These are phyloP conservation scores for Cercophora sp. DNA, from an alignment of 495 filamentous ascomycete species.

Conservation along the genomic window DNA sequence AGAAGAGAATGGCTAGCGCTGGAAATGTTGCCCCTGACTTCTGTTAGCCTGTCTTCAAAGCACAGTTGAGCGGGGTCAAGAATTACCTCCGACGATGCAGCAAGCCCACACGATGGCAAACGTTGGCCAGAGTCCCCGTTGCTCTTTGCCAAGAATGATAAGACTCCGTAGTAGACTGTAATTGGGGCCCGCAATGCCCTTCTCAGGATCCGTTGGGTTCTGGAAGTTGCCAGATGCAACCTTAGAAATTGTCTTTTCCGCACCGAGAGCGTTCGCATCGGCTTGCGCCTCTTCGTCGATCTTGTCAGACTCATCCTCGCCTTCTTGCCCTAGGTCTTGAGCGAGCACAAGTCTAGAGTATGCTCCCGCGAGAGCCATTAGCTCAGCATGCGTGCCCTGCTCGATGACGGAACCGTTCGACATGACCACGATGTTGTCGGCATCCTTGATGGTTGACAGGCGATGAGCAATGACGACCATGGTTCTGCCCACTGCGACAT, in stretches of 20 bases:
- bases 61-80: too few relatives aligned
- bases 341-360: conserved; percentile 45
- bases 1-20: conserved; percentile 31
- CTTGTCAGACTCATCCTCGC: conserved; percentile 1
- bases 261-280: conserved; percentile 23
- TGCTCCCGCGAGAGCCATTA: conserved; percentile 50
- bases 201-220: background rate
- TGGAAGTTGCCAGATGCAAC: conserved; percentile 18
- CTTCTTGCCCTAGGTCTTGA: conserved; percentile 35
- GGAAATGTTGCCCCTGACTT: conserved; percentile 29
- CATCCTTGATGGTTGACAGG: conserved; percentile 60
- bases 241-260: conserved; percentile 33
- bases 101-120: conserved; percentile 26
- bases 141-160: conserved; percentile 36
- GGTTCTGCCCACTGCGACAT: conserved; percentile 60
- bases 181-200: conserved; percentile 12
- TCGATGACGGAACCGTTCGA: conserved; percentile 55
- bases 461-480: conserved; percentile 72
- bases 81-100: conserved; percentile 18
- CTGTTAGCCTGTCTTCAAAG: background rate
- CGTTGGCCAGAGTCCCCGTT: conserved; percentile 27
- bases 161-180: conserved; percentile 34
- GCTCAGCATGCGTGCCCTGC: conserved; percentile 58
- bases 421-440: conserved; percentile 65
- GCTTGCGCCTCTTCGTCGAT: conserved; percentile 15